Evolutionary conservation across 2,329 filamentous ascomycete species (phyloP), one percentile per base, ranked within the genome.

Genomic region (Aspergillus transmontanensis): DNA sequence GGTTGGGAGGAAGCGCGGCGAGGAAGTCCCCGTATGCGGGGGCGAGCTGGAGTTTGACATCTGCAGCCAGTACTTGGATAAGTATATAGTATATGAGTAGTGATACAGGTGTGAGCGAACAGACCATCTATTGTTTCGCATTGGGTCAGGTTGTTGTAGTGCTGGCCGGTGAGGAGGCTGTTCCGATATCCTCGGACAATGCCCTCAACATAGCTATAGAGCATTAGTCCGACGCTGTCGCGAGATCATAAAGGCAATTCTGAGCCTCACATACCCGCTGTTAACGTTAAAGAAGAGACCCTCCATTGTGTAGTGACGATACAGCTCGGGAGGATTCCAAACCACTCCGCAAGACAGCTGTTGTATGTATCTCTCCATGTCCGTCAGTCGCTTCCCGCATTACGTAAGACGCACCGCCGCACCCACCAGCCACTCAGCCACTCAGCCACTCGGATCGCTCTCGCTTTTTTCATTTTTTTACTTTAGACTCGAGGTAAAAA

Each of bases 21-120:
- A 99, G 92, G 81, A 97, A 97, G 82, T 99, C 95, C 81, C 96
- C 95, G 75, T 99, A 99, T 58, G 95, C 90, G 67, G 95, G 95
- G 61, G 92, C 93, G 48, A 99, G 93, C 82, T 99, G 95, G 62
- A 98, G 90, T 84, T 98, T 99, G 69, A 99, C 89, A 84, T 99
- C 95, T 98, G 71, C 63, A 70, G 19, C 58, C 39, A 28, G 34
- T 48, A 36, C 51, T 56, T 19, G 16, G 26, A 21, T 5, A 14
- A 14, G 30, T 26, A 19, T 57, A 16, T 53, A 36, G 57, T 58
- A 69, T 64, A 59, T 41, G 7, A 11, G 16, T 14, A 9, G 45
- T 16, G 32, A 45, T 5, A 30, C 5, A n/a, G 50, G 6, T n/a
- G 14, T n/a, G 54, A 2, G 36, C 11, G 45, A 62, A 71, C 85